Conservation (phyloP, 768 basidiomycete genomes). For the Exsudoporus frostii region DNA sequence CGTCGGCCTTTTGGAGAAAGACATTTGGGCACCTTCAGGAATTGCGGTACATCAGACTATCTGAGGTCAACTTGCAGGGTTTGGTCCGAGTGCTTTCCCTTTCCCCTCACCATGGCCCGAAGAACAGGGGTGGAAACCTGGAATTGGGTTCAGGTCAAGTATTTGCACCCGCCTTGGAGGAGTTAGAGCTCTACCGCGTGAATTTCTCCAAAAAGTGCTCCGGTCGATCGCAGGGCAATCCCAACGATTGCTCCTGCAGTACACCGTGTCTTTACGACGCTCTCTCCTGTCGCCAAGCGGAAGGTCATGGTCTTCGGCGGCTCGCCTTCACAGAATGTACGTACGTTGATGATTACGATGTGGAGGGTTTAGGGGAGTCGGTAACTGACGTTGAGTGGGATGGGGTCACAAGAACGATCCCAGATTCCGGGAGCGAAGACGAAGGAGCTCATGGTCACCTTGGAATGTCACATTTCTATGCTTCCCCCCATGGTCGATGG, state of each 20-base stretch:
- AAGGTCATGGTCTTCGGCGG: slow-evolving; percentile 8
- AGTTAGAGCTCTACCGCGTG: slow-evolving; percentile 6
- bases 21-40: slow-evolving; percentile 15
- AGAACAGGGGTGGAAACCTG: not conserved
- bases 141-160: not conserved
- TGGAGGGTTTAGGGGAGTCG: not conserved
- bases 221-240: not conserved
- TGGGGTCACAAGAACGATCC: not conserved
- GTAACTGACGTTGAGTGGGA: slow-evolving; percentile 21
- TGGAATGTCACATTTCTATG: not conserved
- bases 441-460: not conserved
- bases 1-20: slow-evolving; percentile 15
- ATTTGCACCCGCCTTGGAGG: slow-evolving; percentile 17
- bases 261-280: slow-evolving; percentile 15
- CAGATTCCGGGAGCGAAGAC: not conserved
- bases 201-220: slow-evolving; percentile 11
- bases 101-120: not conserved
- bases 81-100: slow-evolving; percentile 7
- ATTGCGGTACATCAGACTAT: slow-evolving; percentile 11
- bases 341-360: slow-evolving; percentile 2
- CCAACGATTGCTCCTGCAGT: slow-evolving; percentile 4
- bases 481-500: not conserved
- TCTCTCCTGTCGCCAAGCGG: slow-evolving; percentile 10
- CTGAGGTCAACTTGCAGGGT: slow-evolving; percentile 4
- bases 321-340: slow-evolving; percentile 13